phyloP scores from a whole-genome alignment of 2,329 filamentous ascomycete species.

The Sarocladium strictum region DNA sequence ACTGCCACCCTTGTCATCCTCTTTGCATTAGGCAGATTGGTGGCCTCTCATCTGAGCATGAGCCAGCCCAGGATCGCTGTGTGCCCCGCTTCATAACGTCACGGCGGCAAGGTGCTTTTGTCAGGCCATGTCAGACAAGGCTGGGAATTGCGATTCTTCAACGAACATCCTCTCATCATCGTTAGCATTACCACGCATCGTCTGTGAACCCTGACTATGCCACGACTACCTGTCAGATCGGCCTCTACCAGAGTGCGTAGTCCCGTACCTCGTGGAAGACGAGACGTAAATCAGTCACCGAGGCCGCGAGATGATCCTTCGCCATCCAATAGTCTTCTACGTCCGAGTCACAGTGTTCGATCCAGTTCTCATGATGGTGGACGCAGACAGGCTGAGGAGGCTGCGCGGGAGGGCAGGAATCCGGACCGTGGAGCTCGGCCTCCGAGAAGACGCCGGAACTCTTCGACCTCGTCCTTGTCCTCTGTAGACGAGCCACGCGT shows the following conservation, averaged over 20 bases:
- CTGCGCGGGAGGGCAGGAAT: neutral
- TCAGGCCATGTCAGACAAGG: slow-evolving; percentile 1
- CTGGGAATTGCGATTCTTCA: neutral
- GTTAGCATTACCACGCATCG: neutral
- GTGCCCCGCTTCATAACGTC: slow-evolving; percentile 8
- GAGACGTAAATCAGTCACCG: neutral
- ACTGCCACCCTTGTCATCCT: slow-evolving; percentile 7
- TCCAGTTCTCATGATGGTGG: slow-evolving; percentile 7
- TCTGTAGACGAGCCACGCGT: slow-evolving; percentile 1
- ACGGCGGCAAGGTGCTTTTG: neutral
- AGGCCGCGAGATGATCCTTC: neutral
- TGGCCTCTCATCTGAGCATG: neutral
- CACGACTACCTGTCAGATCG: slow-evolving; percentile 1
- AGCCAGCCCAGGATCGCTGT: neutral
- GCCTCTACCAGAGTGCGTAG: slow-evolving; percentile 5
- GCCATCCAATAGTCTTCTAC: neutral
- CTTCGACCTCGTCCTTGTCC: neutral
- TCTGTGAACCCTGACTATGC: neutral
- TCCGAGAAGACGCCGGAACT: neutral
- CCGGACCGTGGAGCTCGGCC: neutral
- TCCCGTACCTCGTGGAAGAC: neutral
- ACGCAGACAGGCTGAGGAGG: neutral
- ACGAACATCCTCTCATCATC: neutral
- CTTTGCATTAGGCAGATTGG: slow-evolving; percentile 13
- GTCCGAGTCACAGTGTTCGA: slow-evolving; percentile 1